phyloP scores from a whole-genome alignment of 1,139 yeast species.

The Komagataea norvegica region DNA sequence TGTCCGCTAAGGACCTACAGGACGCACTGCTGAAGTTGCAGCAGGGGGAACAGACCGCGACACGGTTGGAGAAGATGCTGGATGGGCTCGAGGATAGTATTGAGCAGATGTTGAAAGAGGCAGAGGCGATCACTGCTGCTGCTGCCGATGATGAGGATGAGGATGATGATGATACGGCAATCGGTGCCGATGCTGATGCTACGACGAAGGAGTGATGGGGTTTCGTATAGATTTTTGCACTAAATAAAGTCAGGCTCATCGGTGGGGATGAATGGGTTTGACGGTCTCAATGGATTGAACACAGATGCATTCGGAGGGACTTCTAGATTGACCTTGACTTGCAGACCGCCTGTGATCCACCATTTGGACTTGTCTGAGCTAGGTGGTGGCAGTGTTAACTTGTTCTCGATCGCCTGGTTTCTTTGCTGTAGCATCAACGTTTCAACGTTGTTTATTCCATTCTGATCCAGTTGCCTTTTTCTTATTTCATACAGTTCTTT shows the following conservation, averaged over 20 bases:
- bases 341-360: conserved; percentile 84
- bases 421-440: conserved; percentile 5
- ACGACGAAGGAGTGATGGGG: not conserved
- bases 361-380: conserved; percentile 77
- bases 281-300: conserved; percentile 63
- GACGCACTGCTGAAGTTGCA: conserved; percentile 45
- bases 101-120: conserved; percentile 40
- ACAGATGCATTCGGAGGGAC: conserved; percentile 34
- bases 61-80: conserved; percentile 48
- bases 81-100: conserved; percentile 53
- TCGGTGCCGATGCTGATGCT: not conserved
- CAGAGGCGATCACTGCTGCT: conserved; percentile 11
- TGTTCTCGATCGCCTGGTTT: not conserved
- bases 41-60: conserved; percentile 55
- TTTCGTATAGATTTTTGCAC: not conserved
- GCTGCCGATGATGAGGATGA: conserved; percentile 2
- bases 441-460: conserved; percentile 4
- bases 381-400: conserved; percentile 69
- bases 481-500: conserved; percentile 49
- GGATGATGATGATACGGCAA: not conserved
- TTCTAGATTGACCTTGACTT: conserved; percentile 54
- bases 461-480: conserved; percentile 36
- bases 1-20: conserved; percentile 33
- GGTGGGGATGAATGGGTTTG: conserved; percentile 62
- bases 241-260: conserved; percentile 37